Evolutionary conservation across 2,329 filamentous ascomycete genomes (phyloP).

Genomic region (Ceratocystis huliohia): DNA sequence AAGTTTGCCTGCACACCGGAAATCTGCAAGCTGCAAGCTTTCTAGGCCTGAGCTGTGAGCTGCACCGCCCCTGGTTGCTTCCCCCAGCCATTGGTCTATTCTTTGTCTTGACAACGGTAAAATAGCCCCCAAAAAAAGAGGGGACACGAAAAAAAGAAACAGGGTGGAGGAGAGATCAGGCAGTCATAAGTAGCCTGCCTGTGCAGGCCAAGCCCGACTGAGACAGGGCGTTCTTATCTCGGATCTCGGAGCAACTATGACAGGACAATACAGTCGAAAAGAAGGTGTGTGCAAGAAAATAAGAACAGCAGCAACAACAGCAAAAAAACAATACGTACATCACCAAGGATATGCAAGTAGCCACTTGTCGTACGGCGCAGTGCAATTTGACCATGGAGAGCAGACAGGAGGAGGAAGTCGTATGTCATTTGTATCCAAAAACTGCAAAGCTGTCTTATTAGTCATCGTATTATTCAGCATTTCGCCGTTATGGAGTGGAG

Average conservation of each 20-base stretch:
- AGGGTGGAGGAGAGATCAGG: background rate
- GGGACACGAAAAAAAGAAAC: background rate
- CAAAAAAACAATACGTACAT: background rate
- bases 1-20: no score
- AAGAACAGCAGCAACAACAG: background rate
- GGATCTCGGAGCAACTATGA: background rate
- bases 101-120: background rate
- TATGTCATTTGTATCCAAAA: no score
- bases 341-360: background rate
- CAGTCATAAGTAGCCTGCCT: no score
- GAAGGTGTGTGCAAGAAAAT: background rate
- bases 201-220: no score
- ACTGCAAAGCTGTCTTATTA: no score
- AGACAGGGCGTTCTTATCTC: no score
- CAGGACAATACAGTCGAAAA: background rate
- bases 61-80: background rate
- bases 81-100: background rate
- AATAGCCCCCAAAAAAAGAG: slow-evolving; percentile 1
- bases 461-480: no score
- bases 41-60: no score
- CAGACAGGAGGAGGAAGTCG: background rate
- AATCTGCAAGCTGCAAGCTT: no score
- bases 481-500: no score
- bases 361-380: background rate
- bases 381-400: background rate